Evolutionary conservation across 1,139 yeast genomes (phyloP).

Genomic region (Taiozyma sp.): DNA sequence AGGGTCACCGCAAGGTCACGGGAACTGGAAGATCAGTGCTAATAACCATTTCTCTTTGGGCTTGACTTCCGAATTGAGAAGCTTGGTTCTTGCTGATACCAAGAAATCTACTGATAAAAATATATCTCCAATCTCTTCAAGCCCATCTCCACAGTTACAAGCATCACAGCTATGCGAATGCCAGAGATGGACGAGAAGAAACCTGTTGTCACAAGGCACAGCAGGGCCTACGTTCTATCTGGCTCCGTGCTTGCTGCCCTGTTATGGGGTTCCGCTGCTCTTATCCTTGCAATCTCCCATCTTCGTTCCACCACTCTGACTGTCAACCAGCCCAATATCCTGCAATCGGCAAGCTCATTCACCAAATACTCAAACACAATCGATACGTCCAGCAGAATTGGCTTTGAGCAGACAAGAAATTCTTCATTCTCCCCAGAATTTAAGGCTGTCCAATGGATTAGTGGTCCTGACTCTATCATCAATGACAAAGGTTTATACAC

Average conservation of each 20-base stretch:
- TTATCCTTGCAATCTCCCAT: conserved; percentile 10
- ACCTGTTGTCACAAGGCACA: not conserved
- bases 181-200: not conserved
- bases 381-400: conserved; percentile 20
- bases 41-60: not conserved
- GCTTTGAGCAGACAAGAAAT: conserved; percentile 39
- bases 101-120: not conserved
- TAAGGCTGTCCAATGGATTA: conserved; percentile 64
- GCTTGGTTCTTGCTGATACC: not conserved
- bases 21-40: not conserved
- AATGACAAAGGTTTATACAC: conserved; percentile 33
- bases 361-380: not conserved
- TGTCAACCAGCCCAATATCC: not conserved
- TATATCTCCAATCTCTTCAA: not conserved
- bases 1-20: not conserved
- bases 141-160: not conserved
- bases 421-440: conserved; percentile 46
- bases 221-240: not conserved
- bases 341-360: not conserved
- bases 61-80: not conserved
- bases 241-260: conserved; percentile 4
- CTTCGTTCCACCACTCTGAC: conserved; percentile 3
- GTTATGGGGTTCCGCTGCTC: conserved; percentile 18
- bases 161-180: not conserved
- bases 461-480: conserved; percentile 35